Base-by-base conservation (phyloP, 1,139 yeast species). In the Candida tetrigidarum region DNA sequence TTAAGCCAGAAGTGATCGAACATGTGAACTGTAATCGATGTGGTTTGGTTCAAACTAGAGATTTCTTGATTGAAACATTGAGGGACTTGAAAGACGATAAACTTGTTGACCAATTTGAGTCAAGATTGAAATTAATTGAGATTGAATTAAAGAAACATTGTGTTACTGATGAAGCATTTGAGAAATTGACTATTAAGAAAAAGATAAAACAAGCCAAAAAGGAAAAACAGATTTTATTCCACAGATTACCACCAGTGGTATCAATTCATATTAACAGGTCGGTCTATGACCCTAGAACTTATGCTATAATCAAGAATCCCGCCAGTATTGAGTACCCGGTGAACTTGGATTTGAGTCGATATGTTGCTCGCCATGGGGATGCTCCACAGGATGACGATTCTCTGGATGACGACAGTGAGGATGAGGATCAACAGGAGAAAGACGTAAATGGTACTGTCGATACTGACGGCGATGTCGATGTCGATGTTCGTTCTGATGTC, bases 11-110 rank as follows among this genome's bases (percentile, higher is more conserved):
- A 62, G 81, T 87, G 25, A 91, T 91, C 50, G 91, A 90, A 53
- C 97, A 91, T 42, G 97, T 91, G 36, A 93, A 90, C 64, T 91
- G 97, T 69, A 89, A 91, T 62, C 75, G 97, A 58, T 91, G 97
- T 71, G 93, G 96, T 5, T 71, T 91, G 53, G 62, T 67, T 23
- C 85, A 84, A 48, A 84, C 89, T 12, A 67, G 67, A 40, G 74
- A 73, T 9, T 84, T 80, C 50, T 66, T 87, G 39, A 48, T 55
- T 11, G 71, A 65, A 15, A 51, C 50, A 16, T 30, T 53, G 9
- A 15, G 39, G 12, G 51, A 50, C 22, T 40, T 52, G 30, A 78
- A 78, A 50, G 49, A 81, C 2, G 74, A 66, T 7, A 75, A 75
- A 46, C 61, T 83, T 19, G 58, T 64, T 1, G 65, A 63, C 5